Evolutionary conservation across 495 filamentous ascomycete genomes (phyloP), one percentile per base, ranked within the genome.

Genomic region (Trichoderma asperelloides): DNA sequence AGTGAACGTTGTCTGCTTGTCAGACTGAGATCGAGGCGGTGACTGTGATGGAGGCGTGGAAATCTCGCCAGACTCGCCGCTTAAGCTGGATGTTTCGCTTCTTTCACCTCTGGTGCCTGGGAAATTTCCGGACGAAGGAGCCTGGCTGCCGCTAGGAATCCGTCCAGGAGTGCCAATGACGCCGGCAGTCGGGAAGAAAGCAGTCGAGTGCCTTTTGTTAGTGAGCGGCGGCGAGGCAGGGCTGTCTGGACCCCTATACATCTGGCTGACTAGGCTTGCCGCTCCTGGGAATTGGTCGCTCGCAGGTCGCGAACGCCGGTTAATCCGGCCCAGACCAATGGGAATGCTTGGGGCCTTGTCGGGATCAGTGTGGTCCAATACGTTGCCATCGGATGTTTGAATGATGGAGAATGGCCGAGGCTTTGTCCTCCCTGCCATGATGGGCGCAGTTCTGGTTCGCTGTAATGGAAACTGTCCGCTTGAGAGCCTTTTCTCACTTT

Each of bases 271-370:
- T 37, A 95, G 85, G 49, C 82, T 84, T 21, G 91, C 91, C 4
- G 86, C 87, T 57, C 83, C 80, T 64, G 86, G 83, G 69, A 81
- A 79, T 70, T 91, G 88, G 68, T 96, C 92, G 65, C 91, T 95
- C 74, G 84, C 76, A 82, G 87, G 77, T 78, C 86, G 78, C 49
- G 66, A 66, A 75, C 82, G 73, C 69, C 83, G 87, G 15, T 84
- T 80, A 68, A 87, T 89, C 63, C 91, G 89, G 45, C 75, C 79
- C 25, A 96, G 80, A 5, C 71, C 71, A 71, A 85, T 81, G 43
- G 91, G 92, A 68, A 96, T 91, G 71, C 88, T 89, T 27, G 91
- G 90, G 11, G 91, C 91, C n/a, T 89, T 96, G 2, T 89, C 82
- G 1, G 92, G 90, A 75, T 96, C 84, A 66, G 76, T 83, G 67